Base-by-base conservation (phyloP, 1,284 basidiomycete genomes). In the Ustilago esculenta region DNA sequence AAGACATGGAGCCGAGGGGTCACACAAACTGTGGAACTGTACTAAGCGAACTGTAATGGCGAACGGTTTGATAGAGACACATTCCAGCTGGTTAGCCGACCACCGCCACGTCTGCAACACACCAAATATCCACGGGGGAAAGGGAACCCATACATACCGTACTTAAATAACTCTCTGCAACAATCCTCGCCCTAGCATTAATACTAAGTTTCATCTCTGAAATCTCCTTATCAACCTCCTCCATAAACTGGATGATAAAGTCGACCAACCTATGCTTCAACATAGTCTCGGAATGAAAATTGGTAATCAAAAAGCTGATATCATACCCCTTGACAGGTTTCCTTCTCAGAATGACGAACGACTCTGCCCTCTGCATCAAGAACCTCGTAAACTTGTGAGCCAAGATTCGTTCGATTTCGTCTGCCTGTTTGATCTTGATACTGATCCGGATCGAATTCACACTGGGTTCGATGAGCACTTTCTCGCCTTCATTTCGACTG, bases 181-280 rank as follows among this genome's bases (percentile, higher is more conserved):
- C 95, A 58, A 92, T 98, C 83, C 96, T 91, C 1, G 96, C 94
- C 57, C 96, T 88, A 25, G 94, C 94, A 79, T 98, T 99, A 60
- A 98, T 85, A 75, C 90, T 84, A 33, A 87, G 80, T 76, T 87
- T 87, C 84, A 87, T 87, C 74, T 87, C 86, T 63, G 90, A 92
- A 79, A 93, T 92, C 81, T 92, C 91, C 82, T 90, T 91, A 81
- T 92, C 92, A 50, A 98, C 94, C 77, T 98, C 94, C 81, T 98
- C 94, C 94, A 98, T 98, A 82, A 98, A 97, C 90, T 98, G 92
- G 73, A 98, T 97, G 84, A 99, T 96, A 84, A 99, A 99, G 84
- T 99, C 96, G 39, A 99, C 96, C 52, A 99, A 90, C 85, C 98
- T 98, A 84, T 98, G 94, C 85, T 98, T 98, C 74, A 98, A 86